These are phyloP conservation scores for Pisolithus thermaeus DNA, from an alignment of 1,284 basidiomycete genomes.

Conservation along the genomic window DNA sequence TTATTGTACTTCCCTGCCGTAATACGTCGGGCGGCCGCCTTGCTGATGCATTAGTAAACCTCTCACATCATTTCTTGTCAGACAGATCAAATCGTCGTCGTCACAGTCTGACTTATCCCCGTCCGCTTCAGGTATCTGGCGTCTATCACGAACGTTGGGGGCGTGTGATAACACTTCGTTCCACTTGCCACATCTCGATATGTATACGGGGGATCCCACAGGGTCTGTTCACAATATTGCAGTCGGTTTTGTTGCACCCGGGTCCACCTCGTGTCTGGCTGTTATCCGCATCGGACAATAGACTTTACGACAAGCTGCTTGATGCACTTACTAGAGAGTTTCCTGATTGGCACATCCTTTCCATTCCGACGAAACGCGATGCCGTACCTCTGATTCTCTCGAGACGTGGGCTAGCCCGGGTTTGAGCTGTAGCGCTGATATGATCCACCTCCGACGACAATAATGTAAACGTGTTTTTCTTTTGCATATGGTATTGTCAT, in stretches of 20 bases:
- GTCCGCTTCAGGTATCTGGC: background rate
- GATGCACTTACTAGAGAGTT: too few species aligned
- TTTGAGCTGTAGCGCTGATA: too few species aligned
- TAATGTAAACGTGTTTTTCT: background rate
- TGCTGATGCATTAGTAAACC: background rate
- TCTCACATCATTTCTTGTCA: conserved; percentile 12
- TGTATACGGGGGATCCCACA: too few species aligned
- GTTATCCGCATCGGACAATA: background rate
- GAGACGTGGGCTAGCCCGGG: too few species aligned
- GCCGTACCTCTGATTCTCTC: too few species aligned
- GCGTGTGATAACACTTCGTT: too few species aligned
- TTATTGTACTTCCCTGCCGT: conserved; percentile 18
- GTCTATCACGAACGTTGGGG: too few species aligned
- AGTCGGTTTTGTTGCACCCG: too few species aligned
- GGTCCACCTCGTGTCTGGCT: too few species aligned
- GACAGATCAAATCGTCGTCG: background rate
- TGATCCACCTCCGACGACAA: background rate
- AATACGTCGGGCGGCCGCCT: conserved; percentile 17
- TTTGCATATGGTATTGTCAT: background rate
- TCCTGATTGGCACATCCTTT: background rate
- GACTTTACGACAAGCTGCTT: background rate
- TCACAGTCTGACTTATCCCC: background rate
- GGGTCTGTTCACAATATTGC: too few species aligned
- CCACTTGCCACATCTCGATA: too few species aligned
- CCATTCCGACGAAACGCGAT: background rate